Evolutionary conservation across 164 flowering plant species (phyloP).

Genomic region (Vitis labrusca): DNA sequence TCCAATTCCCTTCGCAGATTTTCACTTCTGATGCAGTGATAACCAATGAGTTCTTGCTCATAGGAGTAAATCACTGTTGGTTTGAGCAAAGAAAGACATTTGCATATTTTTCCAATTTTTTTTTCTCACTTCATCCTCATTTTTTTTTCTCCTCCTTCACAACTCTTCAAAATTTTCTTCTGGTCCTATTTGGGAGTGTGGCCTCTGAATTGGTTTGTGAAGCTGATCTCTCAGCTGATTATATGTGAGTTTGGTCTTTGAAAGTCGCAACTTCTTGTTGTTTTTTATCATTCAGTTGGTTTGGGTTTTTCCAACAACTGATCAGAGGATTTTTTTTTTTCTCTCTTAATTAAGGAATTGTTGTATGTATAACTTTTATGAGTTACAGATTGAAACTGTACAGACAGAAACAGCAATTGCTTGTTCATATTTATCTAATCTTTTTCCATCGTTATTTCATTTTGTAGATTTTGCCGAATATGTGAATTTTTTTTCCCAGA

Average conservation of each 20-base stretch:
- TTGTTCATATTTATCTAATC: background rate
- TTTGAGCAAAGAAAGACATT: constrained; percentile 27
- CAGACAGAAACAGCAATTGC: constrained; percentile 2
- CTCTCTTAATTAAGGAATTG: too few species aligned
- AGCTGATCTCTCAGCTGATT: background rate
- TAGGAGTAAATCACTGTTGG: constrained; percentile 15
- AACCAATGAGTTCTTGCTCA: constrained; percentile 23
- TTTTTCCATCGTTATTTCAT: background rate
- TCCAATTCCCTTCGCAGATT: background rate
- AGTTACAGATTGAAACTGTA: constrained; percentile 6
- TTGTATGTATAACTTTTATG: background rate
- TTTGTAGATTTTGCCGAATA: background rate
- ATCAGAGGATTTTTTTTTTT: background rate
- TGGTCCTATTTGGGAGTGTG: background rate
- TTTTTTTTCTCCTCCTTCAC: background rate
- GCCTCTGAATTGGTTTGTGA: constrained; percentile 5
- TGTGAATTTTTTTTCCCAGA: too few species aligned
- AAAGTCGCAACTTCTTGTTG: background rate
- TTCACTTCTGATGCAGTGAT: constrained; percentile 24
- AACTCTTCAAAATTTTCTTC: background rate
- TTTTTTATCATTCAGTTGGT: constrained; percentile 2
- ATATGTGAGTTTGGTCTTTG: too few species aligned
- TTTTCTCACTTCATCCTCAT: background rate
- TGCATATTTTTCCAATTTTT: background rate
- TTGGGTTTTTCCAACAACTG: constrained; percentile 3